Evolutionary conservation across 352 stramenopile species (phyloP).

Genomic region (Globisporangium cederbergense): DNA sequence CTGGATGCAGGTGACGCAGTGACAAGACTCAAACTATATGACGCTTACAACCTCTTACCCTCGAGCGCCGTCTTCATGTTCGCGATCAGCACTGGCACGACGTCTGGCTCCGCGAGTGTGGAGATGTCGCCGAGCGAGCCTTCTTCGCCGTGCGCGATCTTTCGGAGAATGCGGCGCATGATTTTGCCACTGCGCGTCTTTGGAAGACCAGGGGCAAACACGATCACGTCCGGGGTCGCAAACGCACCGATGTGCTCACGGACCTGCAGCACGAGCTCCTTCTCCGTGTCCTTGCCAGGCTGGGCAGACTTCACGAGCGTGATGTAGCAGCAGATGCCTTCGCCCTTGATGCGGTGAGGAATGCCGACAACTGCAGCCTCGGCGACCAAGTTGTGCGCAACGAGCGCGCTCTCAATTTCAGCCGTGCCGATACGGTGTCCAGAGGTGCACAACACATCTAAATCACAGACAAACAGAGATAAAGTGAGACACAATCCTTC

Average conservation of each 20-base stretch:
- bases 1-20: neutral
- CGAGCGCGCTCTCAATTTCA: constrained; percentile 89
- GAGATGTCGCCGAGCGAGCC: constrained; percentile 95
- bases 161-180: constrained; percentile 98
- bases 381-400: constrained; percentile 89
- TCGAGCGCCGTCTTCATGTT: constrained; percentile 77
- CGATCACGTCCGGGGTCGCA: constrained; percentile 95
- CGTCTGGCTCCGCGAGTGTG: constrained; percentile 94
- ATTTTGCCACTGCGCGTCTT: constrained; percentile 98
- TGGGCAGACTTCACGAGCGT: constrained; percentile 87
- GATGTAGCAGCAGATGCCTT: constrained; percentile 95
- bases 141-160: constrained; percentile 95
- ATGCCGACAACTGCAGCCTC: constrained; percentile 95
- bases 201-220: constrained; percentile 89
- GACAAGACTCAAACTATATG: constrained; percentile 3
- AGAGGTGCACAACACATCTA: constrained; percentile 94
- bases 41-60: constrained; percentile 57
- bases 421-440: constrained; percentile 90
- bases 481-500: constrained; percentile 4
- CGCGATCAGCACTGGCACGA: constrained; percentile 92
- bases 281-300: constrained; percentile 50
- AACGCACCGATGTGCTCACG: constrained; percentile 95
- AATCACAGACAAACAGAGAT: neutral
- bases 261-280: constrained; percentile 80
- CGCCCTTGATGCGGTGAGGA: constrained; percentile 96